Conservation (phyloP, 2,329 filamentous ascomycete genomes). For the Cytospora piceicola region DNA sequence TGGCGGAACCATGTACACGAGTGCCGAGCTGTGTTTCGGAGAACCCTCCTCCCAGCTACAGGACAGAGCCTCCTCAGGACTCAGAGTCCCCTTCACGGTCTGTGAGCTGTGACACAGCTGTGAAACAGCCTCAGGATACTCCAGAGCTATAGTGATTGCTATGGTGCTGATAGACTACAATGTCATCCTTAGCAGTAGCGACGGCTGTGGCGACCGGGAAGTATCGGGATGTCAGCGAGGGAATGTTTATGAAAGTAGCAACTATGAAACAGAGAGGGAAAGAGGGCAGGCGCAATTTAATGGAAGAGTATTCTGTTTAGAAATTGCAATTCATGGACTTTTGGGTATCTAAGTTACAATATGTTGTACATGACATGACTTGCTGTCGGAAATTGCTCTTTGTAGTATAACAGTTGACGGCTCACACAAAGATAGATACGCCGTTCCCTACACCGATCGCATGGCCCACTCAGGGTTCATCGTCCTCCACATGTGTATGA, state of each 20-base stretch:
- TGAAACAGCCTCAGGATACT: background rate
- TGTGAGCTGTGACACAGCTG: background rate
- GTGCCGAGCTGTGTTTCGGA: background rate
- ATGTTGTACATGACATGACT: background rate
- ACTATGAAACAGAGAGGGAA: background rate
- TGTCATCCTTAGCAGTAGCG: too few species aligned
- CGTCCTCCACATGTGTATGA: conserved; percentile 37
- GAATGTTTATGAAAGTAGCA: background rate
- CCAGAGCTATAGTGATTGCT: too few species aligned
- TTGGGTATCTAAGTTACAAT: background rate
- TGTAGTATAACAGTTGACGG: background rate
- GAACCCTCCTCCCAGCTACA: background rate
- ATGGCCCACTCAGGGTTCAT: conserved; percentile 32
- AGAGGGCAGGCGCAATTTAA: background rate
- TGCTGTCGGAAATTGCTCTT: background rate
- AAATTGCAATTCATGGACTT: background rate
- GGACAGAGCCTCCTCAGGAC: background rate
- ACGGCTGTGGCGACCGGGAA: too few species aligned
- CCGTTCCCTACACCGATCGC: background rate
- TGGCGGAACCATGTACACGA: background rate
- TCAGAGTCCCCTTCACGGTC: background rate
- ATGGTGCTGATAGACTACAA: too few species aligned
- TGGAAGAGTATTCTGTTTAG: background rate
- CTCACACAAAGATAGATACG: background rate
- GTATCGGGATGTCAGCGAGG: too few species aligned